Base-by-base conservation (phyloP, 2,329 filamentous ascomycete genomes). In the Ascochyta rabiei region DNA sequence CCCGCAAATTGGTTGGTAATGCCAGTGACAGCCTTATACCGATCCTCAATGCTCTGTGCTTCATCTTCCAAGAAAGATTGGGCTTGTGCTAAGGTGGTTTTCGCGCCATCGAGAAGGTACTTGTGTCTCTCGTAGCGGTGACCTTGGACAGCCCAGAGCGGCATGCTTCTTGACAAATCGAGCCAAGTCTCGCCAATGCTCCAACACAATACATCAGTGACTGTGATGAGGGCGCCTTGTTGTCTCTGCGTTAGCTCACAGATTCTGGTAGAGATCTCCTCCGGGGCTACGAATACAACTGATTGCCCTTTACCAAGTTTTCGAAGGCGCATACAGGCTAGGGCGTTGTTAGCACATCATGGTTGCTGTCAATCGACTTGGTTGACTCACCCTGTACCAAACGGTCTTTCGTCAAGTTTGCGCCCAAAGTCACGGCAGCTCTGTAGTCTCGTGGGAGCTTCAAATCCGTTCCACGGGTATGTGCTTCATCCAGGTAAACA, bases 391-490 rank as follows among this genome's bases (percentile, higher is more conserved):
- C 87, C 81, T 92, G 89, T 0, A 87, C 84, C 0, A 91, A 68
- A 13, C 81, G 76, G 56, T 93, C 89, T 57, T 92, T 93, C 0
- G 85, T 88, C 1, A 91, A 60, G 4, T 78, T 76, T 0, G 85
- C 79, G 0, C 89, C 88, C 0, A 93, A 68, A 0, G 88, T 91
- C 0, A 92, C 85, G 0, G 85, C 85, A 0, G 88, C 89, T 0
- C 84, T 77, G 59, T 86, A 87, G 12, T 80, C 4, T 0, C 52
- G 51, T 0, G 87, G 89, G 0, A 91, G 71, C 30, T 81, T 83
- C 0, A 92, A 66, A 58, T 93, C 89, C 0, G 82, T 90, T 0
- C 89, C 89, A 56, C 89, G 73, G 0, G 88, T 90, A 57, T 92
- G 88, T 0, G 83, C 81, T 53, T 92, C 85, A 44, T 92, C 89